Evolutionary conservation across 176 grass and related monocot species (phyloP), one percentile per base, ranked within the genome.

Genomic region (Paspalum notatum): DNA sequence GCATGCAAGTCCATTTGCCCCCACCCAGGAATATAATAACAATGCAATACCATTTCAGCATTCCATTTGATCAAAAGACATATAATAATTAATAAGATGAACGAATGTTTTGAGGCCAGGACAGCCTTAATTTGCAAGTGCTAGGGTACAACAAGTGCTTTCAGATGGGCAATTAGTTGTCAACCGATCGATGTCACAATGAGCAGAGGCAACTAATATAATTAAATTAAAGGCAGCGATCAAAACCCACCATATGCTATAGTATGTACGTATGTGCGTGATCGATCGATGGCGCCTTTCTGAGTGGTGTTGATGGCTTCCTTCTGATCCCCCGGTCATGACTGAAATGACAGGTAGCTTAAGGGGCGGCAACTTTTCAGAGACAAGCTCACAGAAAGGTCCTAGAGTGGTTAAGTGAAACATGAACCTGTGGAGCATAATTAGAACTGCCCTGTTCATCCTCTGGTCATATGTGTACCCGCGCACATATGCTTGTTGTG

Each of bases 141-240:
- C 48, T 25, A 53, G 70, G 25, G 24, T 72, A 72, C 70, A 72
- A 52, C 48, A 37, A 37, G 14, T 72, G 26, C 70, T 75, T 75
- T 75, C 72, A 75, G 32, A 75, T 57, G 26, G 48, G 70, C 48
- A 48, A 72, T 72, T 75, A 75, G 72, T 58, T 75, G 71, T 74
- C 71, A 75, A 42, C 52, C 57, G 76, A 79, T 67, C 57, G 76
- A 79, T 67, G 76, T 62, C 62, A 42, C 47, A 54, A 66, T 9
- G 22, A 32, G 32, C 32, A 32, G 32, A 18, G 69, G 49, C 68
- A 80, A 50, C 43, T 27, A 32, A 32, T 32, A 32, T 32, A 32
- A 3, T 32, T 32, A 32, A 32, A 32, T 32, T 32, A 48, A 55
- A 72, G 85, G n/a, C 20, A 40, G 68, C 42, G 72, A 79, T 79